Conservation (phyloP, 805 yeast genomes). For the Zygoascus ofunaensis region DNA sequence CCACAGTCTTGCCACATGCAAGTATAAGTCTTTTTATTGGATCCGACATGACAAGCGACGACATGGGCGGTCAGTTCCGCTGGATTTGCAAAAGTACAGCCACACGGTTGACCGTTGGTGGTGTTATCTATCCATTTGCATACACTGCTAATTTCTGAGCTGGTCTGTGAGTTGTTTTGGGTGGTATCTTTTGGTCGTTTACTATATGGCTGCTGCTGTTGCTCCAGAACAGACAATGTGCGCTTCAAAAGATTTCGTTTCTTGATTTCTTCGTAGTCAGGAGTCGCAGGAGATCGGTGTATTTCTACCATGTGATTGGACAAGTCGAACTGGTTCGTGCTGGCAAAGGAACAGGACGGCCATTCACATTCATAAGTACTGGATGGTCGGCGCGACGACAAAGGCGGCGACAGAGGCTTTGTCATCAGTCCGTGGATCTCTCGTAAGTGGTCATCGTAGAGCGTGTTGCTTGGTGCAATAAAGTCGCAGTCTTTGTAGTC, state of each 20-base stretch:
- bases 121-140: slow-evolving; percentile 34
- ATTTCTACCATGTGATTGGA: not conserved
- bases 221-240: not conserved
- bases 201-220: not conserved
- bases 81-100: slow-evolving; percentile 39
- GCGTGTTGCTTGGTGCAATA: slow-evolving; percentile 31
- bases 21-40: slow-evolving; percentile 57
- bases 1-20: slow-evolving; percentile 79
- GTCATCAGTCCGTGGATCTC: slow-evolving; percentile 11
- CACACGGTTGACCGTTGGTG: slow-evolving; percentile 38
- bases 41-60: slow-evolving; percentile 56
- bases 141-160: slow-evolving; percentile 11
- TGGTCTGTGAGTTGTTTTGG: not conserved
- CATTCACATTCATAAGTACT: slow-evolving; percentile 52
- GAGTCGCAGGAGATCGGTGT: slow-evolving; percentile 1
- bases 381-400: not conserved
- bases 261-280: not conserved
- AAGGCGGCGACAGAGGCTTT: not conserved
- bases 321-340: not conserved
- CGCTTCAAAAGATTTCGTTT: not conserved
- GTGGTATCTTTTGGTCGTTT: too few relatives aligned
- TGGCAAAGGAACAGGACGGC: slow-evolving; percentile 55
- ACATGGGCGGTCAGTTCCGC: slow-evolving; percentile 67
- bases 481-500: slow-evolving; percentile 61
- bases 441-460: slow-evolving; percentile 40